Evolutionary conservation across 352 stramenopile species (phyloP).

Genomic region (Phytopythium helicoides): DNA sequence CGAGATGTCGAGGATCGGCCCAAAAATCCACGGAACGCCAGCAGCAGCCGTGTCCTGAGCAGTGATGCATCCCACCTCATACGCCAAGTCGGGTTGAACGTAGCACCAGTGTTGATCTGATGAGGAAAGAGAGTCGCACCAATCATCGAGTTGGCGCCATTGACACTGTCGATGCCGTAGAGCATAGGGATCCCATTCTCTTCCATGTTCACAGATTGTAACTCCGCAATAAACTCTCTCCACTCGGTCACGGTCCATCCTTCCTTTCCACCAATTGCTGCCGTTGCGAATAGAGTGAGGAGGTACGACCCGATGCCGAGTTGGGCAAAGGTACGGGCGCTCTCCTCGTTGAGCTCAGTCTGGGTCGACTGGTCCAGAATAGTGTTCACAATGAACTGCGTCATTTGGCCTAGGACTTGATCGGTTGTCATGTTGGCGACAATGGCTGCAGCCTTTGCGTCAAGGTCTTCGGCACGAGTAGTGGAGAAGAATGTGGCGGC

Average conservation of each 20-base stretch:
- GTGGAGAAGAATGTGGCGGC: neutral
- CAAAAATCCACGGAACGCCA: conserved; percentile 87
- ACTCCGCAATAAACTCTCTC: conserved; percentile 49
- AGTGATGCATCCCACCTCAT: conserved; percentile 61
- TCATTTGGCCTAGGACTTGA: conserved; percentile 17
- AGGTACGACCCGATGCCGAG: conserved; percentile 85
- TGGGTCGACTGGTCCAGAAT: conserved; percentile 13
- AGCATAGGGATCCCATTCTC: conserved; percentile 63
- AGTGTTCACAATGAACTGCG: conserved; percentile 13
- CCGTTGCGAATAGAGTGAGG: conserved; percentile 46
- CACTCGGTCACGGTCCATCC: conserved; percentile 43
- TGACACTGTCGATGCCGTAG: conserved; percentile 87
- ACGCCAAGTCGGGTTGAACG: conserved; percentile 78
- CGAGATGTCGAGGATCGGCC: conserved; percentile 77
- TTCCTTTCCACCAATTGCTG: neutral
- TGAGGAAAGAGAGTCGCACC: conserved; percentile 82
- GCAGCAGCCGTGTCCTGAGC: conserved; percentile 78
- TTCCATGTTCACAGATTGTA: conserved; percentile 71
- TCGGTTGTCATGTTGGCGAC: conserved; percentile 19
- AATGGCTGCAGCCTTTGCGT: conserved; percentile 16
- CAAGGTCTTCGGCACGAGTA: conserved; percentile 11
- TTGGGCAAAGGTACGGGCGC: conserved; percentile 32
- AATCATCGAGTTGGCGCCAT: conserved; percentile 84
- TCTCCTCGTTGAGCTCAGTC: neutral
- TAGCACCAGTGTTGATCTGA: conserved; percentile 83